These are phyloP conservation scores for Globisporangium apiculatum DNA, from an alignment of 352 stramenopile genomes.

Conservation along the genomic window DNA sequence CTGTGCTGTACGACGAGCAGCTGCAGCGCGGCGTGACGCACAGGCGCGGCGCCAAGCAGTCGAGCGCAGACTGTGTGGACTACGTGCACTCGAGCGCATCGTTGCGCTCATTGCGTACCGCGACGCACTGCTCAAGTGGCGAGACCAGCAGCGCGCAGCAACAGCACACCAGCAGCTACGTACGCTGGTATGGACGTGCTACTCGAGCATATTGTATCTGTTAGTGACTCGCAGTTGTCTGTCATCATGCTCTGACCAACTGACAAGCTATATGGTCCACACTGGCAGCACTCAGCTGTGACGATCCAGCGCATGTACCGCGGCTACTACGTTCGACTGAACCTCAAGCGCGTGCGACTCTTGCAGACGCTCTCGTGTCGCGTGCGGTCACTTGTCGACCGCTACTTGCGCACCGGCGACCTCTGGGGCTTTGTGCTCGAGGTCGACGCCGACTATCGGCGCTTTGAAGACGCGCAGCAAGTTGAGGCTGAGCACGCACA, in stretches of 20 bases:
- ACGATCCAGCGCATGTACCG: slow-evolving; percentile 47
- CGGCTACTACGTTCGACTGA: slow-evolving; percentile 36
- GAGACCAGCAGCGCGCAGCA: slow-evolving; percentile 13
- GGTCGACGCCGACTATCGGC: slow-evolving; percentile 51
- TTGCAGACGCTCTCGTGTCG: slow-evolving; percentile 27
- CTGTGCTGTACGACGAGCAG: slow-evolving; percentile 3
- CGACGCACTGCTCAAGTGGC: slow-evolving; percentile 25
- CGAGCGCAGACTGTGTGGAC: slow-evolving; percentile 4
- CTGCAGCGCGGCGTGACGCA: neutral
- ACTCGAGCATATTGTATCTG: neutral
- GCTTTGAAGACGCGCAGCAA: slow-evolving; percentile 32
- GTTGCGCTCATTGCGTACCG: slow-evolving; percentile 14
- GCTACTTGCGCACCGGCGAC: slow-evolving; percentile 42
- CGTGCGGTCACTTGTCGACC: slow-evolving; percentile 34
- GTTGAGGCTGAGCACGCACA: slow-evolving; percentile 35
- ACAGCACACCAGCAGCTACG: slow-evolving; percentile 18
- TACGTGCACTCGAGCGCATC: slow-evolving; percentile 4
- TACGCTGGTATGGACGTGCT: slow-evolving; percentile 7
- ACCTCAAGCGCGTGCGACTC: slow-evolving; percentile 32
- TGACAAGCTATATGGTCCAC: neutral
- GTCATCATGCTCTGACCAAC: neutral
- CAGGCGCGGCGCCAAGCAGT: slow-evolving; percentile 6
- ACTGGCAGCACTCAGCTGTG: slow-evolving; percentile 16
- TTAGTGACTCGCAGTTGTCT: neutral
- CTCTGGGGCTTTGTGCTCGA: slow-evolving; percentile 57